Percentiles rank a stretch among this genome's conserved stretches.
These are phyloP conservation scores for Pistacia vera DNA, from an alignment of 345 rosid genomes.

Conservation along the genomic window DNA sequence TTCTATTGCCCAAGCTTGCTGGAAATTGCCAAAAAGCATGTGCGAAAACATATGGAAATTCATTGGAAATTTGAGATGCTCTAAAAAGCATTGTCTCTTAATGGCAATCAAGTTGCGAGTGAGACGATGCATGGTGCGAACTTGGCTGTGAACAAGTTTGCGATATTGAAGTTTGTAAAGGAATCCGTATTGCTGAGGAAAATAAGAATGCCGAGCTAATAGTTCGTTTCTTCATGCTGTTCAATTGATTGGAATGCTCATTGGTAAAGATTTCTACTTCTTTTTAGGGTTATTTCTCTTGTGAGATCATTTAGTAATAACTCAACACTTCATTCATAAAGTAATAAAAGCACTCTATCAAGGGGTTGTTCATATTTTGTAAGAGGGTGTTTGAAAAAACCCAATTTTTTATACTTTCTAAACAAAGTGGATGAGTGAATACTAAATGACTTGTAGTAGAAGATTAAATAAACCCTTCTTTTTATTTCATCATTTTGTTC, in stretches of 20 bases:
- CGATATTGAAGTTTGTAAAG: conserved; percentile 27
- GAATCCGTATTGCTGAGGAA: neutral
- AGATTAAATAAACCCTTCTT: too few species aligned
- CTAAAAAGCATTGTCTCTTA: conserved; percentile 14
- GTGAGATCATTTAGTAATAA: too few species aligned
- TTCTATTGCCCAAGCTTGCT: conserved; percentile 2
- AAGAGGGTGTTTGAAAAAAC: too few species aligned
- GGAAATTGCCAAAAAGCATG: conserved; percentile 5
- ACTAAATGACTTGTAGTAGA: too few species aligned
- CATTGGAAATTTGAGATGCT: conserved; percentile 9
- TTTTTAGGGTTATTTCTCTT: too few species aligned
- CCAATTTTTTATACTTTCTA: too few species aligned
- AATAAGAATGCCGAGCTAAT: conserved; percentile 20
- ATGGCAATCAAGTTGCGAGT: conserved; percentile 27
- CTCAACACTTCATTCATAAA: too few species aligned
- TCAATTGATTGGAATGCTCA: conserved; percentile 90
- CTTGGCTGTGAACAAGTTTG: conserved; percentile 26
- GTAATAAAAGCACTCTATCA: too few species aligned
- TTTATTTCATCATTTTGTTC: too few species aligned
- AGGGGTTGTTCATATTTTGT: too few species aligned
- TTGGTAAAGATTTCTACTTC: conserved; percentile 43
- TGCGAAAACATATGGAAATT: conserved; percentile 12
- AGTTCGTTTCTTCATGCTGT: conserved; percentile 71
- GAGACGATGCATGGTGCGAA: conserved; percentile 32
- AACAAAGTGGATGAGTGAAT: too few species aligned